Conservation (phyloP, 805 yeast genomes). For the Starmerella apicola region DNA sequence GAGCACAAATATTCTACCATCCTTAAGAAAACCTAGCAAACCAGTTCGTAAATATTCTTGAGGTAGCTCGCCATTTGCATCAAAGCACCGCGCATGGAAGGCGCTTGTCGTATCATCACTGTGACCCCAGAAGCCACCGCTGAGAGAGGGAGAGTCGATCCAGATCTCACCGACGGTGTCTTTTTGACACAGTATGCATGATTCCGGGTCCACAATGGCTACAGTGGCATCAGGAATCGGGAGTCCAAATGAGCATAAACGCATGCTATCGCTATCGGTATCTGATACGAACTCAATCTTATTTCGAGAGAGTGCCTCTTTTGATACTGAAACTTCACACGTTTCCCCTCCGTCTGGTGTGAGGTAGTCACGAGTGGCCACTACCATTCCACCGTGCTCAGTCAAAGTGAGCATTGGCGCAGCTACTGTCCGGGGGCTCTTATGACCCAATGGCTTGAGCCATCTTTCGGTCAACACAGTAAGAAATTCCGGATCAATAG, state of each 20-base stretch:
- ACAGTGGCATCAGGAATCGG: slow-evolving; percentile 90
- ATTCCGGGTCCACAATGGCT: slow-evolving; percentile 91
- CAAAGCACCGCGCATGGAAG: slow-evolving; percentile 71
- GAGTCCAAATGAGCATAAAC: slow-evolving; percentile 80
- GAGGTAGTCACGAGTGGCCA: slow-evolving; percentile 84
- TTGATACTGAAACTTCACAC: slow-evolving; percentile 52
- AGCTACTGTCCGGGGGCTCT: slow-evolving; percentile 57
- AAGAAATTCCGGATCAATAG: slow-evolving; percentile 86
- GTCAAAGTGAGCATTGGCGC: slow-evolving; percentile 80
- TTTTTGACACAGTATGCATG: slow-evolving; percentile 55
- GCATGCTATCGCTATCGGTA: slow-evolving; percentile 31
- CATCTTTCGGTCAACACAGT: slow-evolving; percentile 82
- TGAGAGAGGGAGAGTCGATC: slow-evolving; percentile 87
- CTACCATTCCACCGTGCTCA: slow-evolving; percentile 94
- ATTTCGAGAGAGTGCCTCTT: slow-evolving; percentile 59
- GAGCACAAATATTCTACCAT: slow-evolving; percentile 76
- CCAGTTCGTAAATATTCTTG: slow-evolving; percentile 84
- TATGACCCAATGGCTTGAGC: slow-evolving; percentile 81
- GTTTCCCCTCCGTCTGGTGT: slow-evolving; percentile 36
- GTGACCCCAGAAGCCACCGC: slow-evolving; percentile 79
- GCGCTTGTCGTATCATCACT: slow-evolving; percentile 57
- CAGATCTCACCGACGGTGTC: slow-evolving; percentile 90
- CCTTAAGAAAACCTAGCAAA: slow-evolving; percentile 70
- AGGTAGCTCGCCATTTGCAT: slow-evolving; percentile 55
- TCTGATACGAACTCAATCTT: slow-evolving; percentile 50